These are phyloP conservation scores for Exophiala lecanii-corni DNA, from an alignment of 2,329 filamentous ascomycete species.

Conservation along the genomic window DNA sequence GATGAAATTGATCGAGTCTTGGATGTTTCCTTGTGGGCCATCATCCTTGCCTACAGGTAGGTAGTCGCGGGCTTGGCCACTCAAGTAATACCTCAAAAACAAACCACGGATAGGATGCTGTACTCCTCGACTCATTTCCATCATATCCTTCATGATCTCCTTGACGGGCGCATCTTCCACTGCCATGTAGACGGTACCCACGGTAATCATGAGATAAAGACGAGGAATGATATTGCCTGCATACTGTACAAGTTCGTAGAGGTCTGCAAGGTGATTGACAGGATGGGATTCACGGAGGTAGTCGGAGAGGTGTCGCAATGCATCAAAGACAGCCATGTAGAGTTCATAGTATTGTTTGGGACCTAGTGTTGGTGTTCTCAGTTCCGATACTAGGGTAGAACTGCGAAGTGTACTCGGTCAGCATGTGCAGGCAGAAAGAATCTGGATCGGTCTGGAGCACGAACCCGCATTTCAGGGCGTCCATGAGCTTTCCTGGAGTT, in stretches of 20 bases:
- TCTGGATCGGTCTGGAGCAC: constrained; percentile 6
- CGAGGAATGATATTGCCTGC: constrained; percentile 95
- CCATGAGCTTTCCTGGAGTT: constrained; percentile 97
- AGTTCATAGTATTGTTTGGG: constrained; percentile 99
- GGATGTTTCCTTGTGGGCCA: constrained; percentile 88
- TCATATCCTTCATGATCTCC: constrained; percentile 99
- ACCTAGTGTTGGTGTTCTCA: constrained; percentile 93
- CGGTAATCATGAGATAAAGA: constrained; percentile 98
- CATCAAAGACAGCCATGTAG: constrained; percentile 99
- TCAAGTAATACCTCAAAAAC: constrained; percentile 93
- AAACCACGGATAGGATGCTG: constrained; percentile 94
- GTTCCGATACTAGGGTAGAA: constrained; percentile 95
- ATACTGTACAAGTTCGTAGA: constrained; percentile 97
- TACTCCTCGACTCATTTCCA: constrained; percentile 99
- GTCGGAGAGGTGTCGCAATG: constrained; percentile 89
- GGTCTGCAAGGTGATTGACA: constrained; percentile 92
- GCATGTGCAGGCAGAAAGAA: constrained; percentile 6
- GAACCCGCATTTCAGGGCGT: constrained; percentile 98
- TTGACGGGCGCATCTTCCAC: constrained; percentile 98
- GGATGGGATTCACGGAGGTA: constrained; percentile 97
- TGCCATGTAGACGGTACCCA: constrained; percentile 98
- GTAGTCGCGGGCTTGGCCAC: constrained; percentile 86
- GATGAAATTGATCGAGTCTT: constrained; percentile 97
- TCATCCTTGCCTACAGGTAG: constrained; percentile 78
- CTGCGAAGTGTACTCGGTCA: constrained; percentile 47